A percentile compares a stretch with the other conserved stretches of the same genome.
These are phyloP conservation scores for Oryza meridionalis DNA, from an alignment of 176 grass and related monocot genomes.

Conservation along the genomic window DNA sequence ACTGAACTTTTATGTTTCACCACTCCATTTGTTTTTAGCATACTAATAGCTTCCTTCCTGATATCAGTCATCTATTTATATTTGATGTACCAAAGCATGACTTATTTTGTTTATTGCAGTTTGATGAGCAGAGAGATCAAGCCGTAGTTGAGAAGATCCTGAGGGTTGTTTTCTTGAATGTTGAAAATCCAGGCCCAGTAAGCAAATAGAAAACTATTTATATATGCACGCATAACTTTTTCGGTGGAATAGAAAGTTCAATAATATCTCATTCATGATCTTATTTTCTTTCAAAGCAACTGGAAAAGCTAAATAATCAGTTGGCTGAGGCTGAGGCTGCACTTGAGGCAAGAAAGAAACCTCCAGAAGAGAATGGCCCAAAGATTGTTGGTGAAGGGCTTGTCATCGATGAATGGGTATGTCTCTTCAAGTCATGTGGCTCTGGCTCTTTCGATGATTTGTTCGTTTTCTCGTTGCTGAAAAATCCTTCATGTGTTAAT, in stretches of 20 bases:
- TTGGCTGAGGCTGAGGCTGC: constrained; percentile 89
- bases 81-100: constrained; percentile 25
- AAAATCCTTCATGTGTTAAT: constrained; percentile 19
- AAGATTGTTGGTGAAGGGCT: constrained; percentile 94
- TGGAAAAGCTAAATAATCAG: constrained; percentile 87
- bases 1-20: background rate
- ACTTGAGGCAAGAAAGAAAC: constrained; percentile 87
- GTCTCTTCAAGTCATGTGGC: constrained; percentile 21
- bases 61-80: background rate
- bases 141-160: constrained; percentile 86
- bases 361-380: constrained; percentile 75
- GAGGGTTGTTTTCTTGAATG: constrained; percentile 87
- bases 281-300: constrained; percentile 64
- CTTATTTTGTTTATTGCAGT: constrained; percentile 51
- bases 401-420: constrained; percentile 98
- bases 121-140: constrained; percentile 96
- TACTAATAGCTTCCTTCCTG: background rate
- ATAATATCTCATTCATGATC: constrained; percentile 7
- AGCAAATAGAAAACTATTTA: constrained; percentile 35
- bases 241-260: constrained; percentile 1
- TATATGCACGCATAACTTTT: background rate
- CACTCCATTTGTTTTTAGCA: constrained; percentile 2
- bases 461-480: constrained; percentile 25
- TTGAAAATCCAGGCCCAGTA: constrained; percentile 63
- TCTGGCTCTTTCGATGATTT: background rate